Conservation (phyloP, 129 eudicot genomes). For the Helianthus annuus region HanXRQr2.0-SUNRISE NC_035447.2:10140561-10141060, state of each 20-base stretch:
- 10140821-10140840: too few species aligned
- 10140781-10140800: too few species aligned
- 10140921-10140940: too few species aligned
- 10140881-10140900: background rate
- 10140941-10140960: background rate
- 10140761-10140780: too few species aligned
- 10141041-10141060: background rate
- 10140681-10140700: too few species aligned
- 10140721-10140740: too few species aligned
- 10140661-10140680: constrained; percentile 35
- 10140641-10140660: background rate
- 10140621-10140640: constrained; percentile 10
- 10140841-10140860: too few species aligned
- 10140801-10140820: too few species aligned
- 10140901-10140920: background rate
- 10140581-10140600: constrained; percentile 29
- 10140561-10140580: constrained; percentile 3
- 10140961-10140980: background rate
- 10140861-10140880: too few species aligned
- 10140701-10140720: too few species aligned
- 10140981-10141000: background rate
- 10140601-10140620: constrained; percentile 10
- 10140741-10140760: too few species aligned
- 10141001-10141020: background rate
- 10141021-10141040: background rate